phyloP scores from a whole-genome alignment of 768 basidiomycete genomes.

The Podaxis sp. region DNA sequence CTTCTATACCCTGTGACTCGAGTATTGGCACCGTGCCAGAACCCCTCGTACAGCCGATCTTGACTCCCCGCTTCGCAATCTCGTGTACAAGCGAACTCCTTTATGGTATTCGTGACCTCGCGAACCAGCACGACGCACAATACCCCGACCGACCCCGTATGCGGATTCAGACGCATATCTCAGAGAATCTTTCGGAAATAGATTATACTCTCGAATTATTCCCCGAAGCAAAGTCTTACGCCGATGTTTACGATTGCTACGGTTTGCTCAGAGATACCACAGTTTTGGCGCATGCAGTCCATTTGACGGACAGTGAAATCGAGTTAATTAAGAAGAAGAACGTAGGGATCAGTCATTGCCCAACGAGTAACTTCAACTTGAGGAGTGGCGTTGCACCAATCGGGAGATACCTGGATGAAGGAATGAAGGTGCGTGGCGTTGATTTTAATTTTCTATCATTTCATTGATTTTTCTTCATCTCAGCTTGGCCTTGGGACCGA shows the following conservation, averaged over 20 bases:
- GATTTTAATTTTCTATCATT: not conserved
- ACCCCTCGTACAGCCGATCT: conserved; percentile 80
- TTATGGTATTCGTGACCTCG: conserved; percentile 57
- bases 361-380: conserved; percentile 91
- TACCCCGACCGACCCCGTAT: conserved; percentile 51
- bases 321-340: conserved; percentile 60
- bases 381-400: conserved; percentile 83
- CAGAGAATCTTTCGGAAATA: conserved; percentile 80
- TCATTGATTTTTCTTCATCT: conserved; percentile 1
- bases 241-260: conserved; percentile 78
- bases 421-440: conserved; percentile 68
- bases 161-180: conserved; percentile 89
- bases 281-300: conserved; percentile 85
- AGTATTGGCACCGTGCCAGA: conserved; percentile 29
- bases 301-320: conserved; percentile 73
- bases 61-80: conserved; percentile 97
- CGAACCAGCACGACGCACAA: conserved; percentile 22
- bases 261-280: conserved; percentile 79
- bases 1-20: conserved; percentile 28
- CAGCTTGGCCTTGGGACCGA: conserved; percentile 96
- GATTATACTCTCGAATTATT: conserved; percentile 65
- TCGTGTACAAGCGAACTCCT: conserved; percentile 80
- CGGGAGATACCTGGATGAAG: conserved; percentile 75
- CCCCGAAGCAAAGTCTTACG: conserved; percentile 63
- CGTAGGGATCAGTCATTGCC: conserved; percentile 90